Evolutionary conservation across 495 filamentous ascomycete species (phyloP), one percentile per base, ranked within the genome.

Genomic region (Aspergillus cavernicola): DNA sequence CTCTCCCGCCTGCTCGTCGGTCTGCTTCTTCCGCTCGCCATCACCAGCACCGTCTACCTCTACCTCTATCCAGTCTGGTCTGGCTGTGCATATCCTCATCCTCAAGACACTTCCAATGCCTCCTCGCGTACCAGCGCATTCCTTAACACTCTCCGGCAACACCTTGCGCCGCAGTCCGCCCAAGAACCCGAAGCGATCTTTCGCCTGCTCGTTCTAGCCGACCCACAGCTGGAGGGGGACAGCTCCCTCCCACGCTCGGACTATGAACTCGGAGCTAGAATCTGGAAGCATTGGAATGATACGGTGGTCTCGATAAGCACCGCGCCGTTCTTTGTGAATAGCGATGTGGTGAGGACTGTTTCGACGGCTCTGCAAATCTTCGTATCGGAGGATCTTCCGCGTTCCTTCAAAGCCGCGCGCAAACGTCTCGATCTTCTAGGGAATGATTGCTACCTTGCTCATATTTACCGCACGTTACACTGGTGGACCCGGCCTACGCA

Each of bases 161-260:
- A 84, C 55, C 57, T 78, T 54, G 50, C 62, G 23, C 50, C 51
- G 3, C 32, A 43, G 6, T 46, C 66, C 40, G 50, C 53, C 36
- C 35, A 52, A 15, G 52, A 55, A 13, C 53, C 66, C 43, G 66
- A 60, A 59, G 68, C 59, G 52, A 56, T 90, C 83, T 96, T 98
- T 68, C 80, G 93, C 24, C 83, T 98, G 4, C 86, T 98, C 20
- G 83, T 90, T 11, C 84, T 98, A 38, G 93, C 86, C 51, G 93
- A 98, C 72, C 93, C 93, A 1, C 93, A 98, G 64, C 80, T 98
- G 22, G 93, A 98, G 68, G 93, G 93, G 59, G 90, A 96, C 66
- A 88, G 88, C 12, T 88, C 87, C 3, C 83, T 96, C 26, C 80
- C 81, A 12, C 77, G 80, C 45, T 72, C 80, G 6, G 74, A 83